Evolutionary conservation across 1,139 yeast genomes (phyloP), one percentile per base, ranked within the genome.

Genomic region (Diutina siamensis): DNA sequence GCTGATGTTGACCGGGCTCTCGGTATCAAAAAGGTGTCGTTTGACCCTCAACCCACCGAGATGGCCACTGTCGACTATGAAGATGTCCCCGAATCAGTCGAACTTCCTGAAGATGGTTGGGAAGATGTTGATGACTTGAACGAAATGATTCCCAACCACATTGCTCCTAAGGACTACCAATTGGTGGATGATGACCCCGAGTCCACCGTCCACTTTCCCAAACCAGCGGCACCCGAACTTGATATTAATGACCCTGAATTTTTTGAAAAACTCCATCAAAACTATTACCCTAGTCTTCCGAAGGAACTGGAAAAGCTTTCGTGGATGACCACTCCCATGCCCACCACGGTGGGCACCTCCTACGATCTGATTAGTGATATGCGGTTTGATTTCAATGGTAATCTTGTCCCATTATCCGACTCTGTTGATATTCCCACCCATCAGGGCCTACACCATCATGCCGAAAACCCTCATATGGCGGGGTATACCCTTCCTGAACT

Each of bases 401-500:
- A 85, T 52, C 61, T 92, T 46, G 67, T 92, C 2, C 78, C 67
- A 45, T 57, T 69, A 21, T 53, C 55, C n/a, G 45, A 45, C 9
- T n/a, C 19, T 62, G 65, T 61, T 1, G 68, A 79, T 7, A 72
- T 78, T 2, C 71, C 76, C 2, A 71, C 83, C 0, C 68, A 74
- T 42, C 61, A 77, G 45, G 99, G 97, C 0, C 71, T 92, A 21
- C 97, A 88, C 56, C 97, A 92, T 59, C 99, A 92, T 60, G 76
- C 96, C 0, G 87, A 83, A 21, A 79, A 82, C 47, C 97, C 97
- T 0, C 80, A 82, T 42, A 70, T 89, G 47, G 95, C 98, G 0
- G 99, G 99, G 0, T 92, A 92, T 60, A 88, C 97, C 0, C 61
- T 92, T 21, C 69, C 77, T 1, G 99, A 92, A 58, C 68, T 92